Evolutionary conservation across 1,284 basidiomycete species (phyloP).

Genomic region (Boletus chippewaensis): DNA sequence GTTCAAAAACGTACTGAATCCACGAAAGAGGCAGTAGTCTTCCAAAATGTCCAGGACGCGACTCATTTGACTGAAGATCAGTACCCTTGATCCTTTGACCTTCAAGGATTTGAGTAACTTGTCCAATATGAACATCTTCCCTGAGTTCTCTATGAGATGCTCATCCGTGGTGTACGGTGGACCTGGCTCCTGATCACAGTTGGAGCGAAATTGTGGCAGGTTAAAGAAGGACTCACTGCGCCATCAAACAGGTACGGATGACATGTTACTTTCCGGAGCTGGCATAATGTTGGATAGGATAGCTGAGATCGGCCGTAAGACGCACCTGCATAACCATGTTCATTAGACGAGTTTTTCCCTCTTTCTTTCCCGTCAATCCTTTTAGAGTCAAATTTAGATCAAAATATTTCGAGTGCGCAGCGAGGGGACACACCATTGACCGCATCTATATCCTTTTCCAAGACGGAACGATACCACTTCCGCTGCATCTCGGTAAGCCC

Average conservation of each 20-base stretch:
- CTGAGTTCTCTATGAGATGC: conserved; percentile 90
- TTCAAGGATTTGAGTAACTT: conserved; percentile 88
- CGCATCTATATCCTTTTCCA: conserved; percentile 99
- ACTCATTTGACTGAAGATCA: conserved; percentile 99
- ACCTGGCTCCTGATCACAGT: conserved; percentile 70
- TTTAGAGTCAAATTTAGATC: neutral
- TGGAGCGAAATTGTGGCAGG: neutral
- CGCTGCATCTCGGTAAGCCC: conserved; percentile 98
- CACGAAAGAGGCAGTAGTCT: conserved; percentile 93
- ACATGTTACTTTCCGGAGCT: conserved; percentile 76
- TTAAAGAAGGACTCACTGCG: conserved; percentile 44
- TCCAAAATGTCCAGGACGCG: conserved; percentile 92
- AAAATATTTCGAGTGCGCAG: neutral
- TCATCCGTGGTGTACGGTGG: conserved; percentile 99
- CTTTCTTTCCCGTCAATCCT: conserved; percentile 93
- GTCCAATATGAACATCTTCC: conserved; percentile 98
- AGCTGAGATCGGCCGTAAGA: neutral
- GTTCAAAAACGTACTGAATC: conserved; percentile 62
- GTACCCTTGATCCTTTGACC: conserved; percentile 86
- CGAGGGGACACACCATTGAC: conserved; percentile 66
- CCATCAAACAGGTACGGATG: conserved; percentile 86
- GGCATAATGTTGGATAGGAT: conserved; percentile 4
- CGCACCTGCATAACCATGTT: conserved; percentile 99
- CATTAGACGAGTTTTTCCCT: conserved; percentile 95
- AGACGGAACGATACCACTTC: conserved; percentile 93